Evolutionary conservation across 176 grass and related monocot species (phyloP), one percentile per base, ranked within the genome.

Genomic region (Bromus sterilis): DNA sequence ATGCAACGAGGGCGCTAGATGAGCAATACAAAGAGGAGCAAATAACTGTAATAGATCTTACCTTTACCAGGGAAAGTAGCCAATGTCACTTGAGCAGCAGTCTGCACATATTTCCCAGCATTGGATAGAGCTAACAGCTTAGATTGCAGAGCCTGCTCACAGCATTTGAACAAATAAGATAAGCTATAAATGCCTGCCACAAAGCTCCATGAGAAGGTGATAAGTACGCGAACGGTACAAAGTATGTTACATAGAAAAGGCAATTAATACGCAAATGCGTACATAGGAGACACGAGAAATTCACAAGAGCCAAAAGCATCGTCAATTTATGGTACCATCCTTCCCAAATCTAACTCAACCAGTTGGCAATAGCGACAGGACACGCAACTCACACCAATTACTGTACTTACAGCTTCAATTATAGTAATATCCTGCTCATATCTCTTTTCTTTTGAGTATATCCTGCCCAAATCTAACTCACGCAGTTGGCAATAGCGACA

Each of bases 21-120:
- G n/a, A n/a, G 6, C 10, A 33, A 78, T 30, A 44, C 16, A 82
- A 81, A 21, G 1, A 0, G 4, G 11, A 53, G 64, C 61, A 56
- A 48, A 26, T 21, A 43, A 28, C 23, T 23, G n/a, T 30, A 16
- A 59, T 15, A 5, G 23, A 78, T 78, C 18, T 37, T 73, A 90
- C 88, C 56, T 74, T 86, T 90, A 59, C n/a, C 74, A 56, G 57
- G 46, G 30, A 78, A 56, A 89, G 35, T 49, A 74, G 46, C 13
- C 13, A 18, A 31, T 3, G 36, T 32, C 29, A 73, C 36, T 79
- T 86, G 83, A 66, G 66, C 40, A 67, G 44, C 74, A 78, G 74
- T 44, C 74, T 86, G 83, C 57, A 11, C 56, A 66, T 30, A 20
- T 43, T 74, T 89, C 9, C 44, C 58, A 78, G 64, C 36, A 74